Evolutionary conservation across 1,284 basidiomycete genomes (phyloP).

Genomic region (Salmacisia buchloeana): DNA sequence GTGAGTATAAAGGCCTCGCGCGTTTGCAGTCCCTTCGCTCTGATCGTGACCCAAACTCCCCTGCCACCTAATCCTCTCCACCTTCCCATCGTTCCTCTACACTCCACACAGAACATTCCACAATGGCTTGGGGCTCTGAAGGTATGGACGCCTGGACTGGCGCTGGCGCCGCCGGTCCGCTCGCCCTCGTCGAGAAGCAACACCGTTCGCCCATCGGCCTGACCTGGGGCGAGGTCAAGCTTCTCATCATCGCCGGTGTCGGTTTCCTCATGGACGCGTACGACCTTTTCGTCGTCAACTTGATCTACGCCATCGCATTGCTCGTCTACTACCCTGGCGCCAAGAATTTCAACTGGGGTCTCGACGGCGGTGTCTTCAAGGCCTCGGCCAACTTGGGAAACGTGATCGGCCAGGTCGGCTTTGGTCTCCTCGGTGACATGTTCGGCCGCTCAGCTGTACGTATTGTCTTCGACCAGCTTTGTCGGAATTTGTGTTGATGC

Average conservation of each 20-base stretch:
- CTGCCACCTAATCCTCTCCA: no score
- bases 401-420: constrained; percentile 42
- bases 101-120: neutral
- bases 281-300: constrained; percentile 37
- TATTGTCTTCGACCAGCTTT: neutral
- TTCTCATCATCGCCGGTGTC: constrained; percentile 43
- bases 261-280: constrained; percentile 43
- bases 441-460: constrained; percentile 37
- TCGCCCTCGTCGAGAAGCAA: constrained; percentile 37
- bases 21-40: no score
- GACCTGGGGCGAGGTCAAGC: constrained; percentile 41
- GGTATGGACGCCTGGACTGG: constrained; percentile 32
- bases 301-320: constrained; percentile 44
- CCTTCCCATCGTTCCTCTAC: no score
- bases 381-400: constrained; percentile 46
- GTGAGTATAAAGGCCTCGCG: no score
- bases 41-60: no score
- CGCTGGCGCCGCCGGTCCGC: constrained; percentile 26
- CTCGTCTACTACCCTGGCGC: constrained; percentile 28
- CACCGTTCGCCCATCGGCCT: constrained; percentile 32
- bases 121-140: constrained; percentile 41
- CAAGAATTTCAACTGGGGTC: constrained; percentile 41
- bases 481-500: neutral
- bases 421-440: constrained; percentile 45
- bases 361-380: constrained; percentile 46